Percentiles rank a stretch among this genome's conserved stretches.
phyloP scores from a whole-genome alignment of 768 basidiomycete genomes.

The Amanita rimosa region DNA sequence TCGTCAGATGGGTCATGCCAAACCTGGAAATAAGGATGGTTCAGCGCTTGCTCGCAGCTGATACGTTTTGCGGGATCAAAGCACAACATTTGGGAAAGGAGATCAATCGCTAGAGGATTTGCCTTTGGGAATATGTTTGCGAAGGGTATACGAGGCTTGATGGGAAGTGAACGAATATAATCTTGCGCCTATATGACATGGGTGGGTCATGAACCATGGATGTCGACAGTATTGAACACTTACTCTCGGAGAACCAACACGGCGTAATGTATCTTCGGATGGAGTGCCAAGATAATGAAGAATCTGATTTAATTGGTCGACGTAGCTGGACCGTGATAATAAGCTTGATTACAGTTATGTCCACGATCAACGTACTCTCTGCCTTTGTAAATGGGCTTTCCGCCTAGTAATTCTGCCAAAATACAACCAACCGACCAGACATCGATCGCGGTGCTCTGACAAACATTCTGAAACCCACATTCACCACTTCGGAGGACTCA shows the following conservation, averaged over 20 bases:
- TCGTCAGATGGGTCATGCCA: slow-evolving; percentile 99
- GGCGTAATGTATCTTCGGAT: slow-evolving; percentile 89
- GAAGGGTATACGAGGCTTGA: slow-evolving; percentile 91
- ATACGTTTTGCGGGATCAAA: slow-evolving; percentile 97
- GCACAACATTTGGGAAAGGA: slow-evolving; percentile 82
- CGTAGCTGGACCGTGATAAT: slow-evolving; percentile 50
- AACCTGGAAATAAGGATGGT: slow-evolving; percentile 89
- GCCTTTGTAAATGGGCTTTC: slow-evolving; percentile 95
- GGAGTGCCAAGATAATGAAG: slow-evolving; percentile 98
- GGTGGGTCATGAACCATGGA: slow-evolving; percentile 4
- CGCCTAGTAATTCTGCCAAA: slow-evolving; percentile 83
- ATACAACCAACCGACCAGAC: slow-evolving; percentile 98
- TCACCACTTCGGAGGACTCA: slow-evolving; percentile 7
- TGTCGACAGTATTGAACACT: slow-evolving; percentile 14
- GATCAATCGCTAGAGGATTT: slow-evolving; percentile 88
- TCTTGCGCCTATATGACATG: slow-evolving; percentile 94
- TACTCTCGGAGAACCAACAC: slow-evolving; percentile 92
- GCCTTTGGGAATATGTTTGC: slow-evolving; percentile 87
- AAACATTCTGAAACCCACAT: slow-evolving; percentile 9
- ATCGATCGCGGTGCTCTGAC: slow-evolving; percentile 80
- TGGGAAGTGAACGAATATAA: slow-evolving; percentile 96
- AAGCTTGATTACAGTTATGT: not conserved
- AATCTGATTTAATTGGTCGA: slow-evolving; percentile 97
- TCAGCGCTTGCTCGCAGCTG: slow-evolving; percentile 90
- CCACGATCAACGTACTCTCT: slow-evolving; percentile 58